These are phyloP conservation scores for Aspergillus proliferans DNA, from an alignment of 2,329 filamentous ascomycete species.

Conservation along the genomic window DNA sequence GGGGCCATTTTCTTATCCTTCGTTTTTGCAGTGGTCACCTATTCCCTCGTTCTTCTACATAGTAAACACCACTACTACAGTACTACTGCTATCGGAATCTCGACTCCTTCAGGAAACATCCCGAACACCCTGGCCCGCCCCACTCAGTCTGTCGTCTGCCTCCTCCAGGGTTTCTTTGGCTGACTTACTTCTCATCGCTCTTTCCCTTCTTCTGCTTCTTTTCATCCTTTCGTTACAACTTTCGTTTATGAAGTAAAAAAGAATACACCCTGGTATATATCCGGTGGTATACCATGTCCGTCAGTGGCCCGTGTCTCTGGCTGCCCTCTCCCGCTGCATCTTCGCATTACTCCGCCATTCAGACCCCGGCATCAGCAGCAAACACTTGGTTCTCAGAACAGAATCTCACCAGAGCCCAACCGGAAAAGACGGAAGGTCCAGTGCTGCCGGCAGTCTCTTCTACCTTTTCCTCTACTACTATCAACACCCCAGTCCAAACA, in stretches of 20 bases:
- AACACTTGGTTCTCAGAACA: no score
- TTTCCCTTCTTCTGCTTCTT: slow-evolving; percentile 11
- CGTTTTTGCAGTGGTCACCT: no score
- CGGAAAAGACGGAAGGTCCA: slow-evolving; percentile 21
- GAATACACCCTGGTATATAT: background rate
- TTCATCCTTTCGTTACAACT: slow-evolving; percentile 14
- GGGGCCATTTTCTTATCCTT: no score
- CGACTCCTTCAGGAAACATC: slow-evolving; percentile 1
- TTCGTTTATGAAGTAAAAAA: slow-evolving; percentile 5
- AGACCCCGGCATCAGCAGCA: slow-evolving; percentile 11
- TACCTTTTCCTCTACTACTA: slow-evolving; percentile 3
- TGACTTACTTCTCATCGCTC: slow-evolving; percentile 9
- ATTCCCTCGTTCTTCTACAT: background rate
- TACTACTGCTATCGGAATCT: background rate
- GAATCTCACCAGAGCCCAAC: slow-evolving; percentile 15
- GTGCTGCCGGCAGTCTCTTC: slow-evolving; percentile 13
- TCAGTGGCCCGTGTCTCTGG: slow-evolving; percentile 33
- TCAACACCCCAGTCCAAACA: slow-evolving; percentile 1
- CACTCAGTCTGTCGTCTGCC: background rate
- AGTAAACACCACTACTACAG: background rate
- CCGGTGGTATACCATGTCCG: slow-evolving; percentile 25
- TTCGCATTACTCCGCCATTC: slow-evolving; percentile 25
- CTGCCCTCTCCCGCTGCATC: slow-evolving; percentile 25
- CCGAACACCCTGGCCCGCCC: background rate
- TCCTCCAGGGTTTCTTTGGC: slow-evolving; percentile 2